Evolutionary conservation across 2,329 filamentous ascomycete species (phyloP), one percentile per base, ranked within the genome.

Genomic region (Pseudocercospora fuligena): DNA sequence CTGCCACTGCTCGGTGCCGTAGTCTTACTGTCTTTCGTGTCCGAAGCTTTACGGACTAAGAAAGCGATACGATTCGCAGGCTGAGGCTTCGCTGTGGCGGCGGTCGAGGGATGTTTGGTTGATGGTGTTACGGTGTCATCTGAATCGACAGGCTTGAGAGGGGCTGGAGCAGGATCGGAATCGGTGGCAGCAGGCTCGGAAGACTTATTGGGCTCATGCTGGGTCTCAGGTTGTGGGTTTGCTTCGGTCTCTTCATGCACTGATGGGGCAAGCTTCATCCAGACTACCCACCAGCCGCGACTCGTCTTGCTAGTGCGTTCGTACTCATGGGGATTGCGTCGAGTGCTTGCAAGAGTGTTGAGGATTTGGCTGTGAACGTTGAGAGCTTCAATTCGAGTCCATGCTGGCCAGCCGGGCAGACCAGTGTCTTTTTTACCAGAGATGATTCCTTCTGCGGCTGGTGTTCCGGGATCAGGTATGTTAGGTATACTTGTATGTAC

Each of bases 271-370:
- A 89, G 76, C 8, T 86, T 82, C 76, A 89, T 84, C 88, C 88
- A 90, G 23, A 89, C 84, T 1, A 90, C 82, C 88, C 88, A 90
- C 88, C 88, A 90, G 6, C 86, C 86, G n/a, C 88, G 83, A 51
- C 78, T 83, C 0, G 88, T 89, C 76, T 89, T 90, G 75, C 85
- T 86, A 0, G 86, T 89, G 33, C 86, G 81, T 72, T 90, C 88
- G 6, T 86, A 79, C 67, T 89, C 87, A 8, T 79, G 75, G 0
- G 76, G 69, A 1, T 77, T 78, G 23, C 77, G 77, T 2, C 84
- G 80, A 1, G 87, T 88, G 65, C 82, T 82, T n/a, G 77, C 75
- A 60, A 88, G 81, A 0, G 85, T 88, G 64, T 83, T 83, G 27
- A 90, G 77, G 47, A 90, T 83, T 63, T 87, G 86, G 8, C 83